phyloP scores from a whole-genome alignment of 768 basidiomycete genomes.

The Coprinopsis cinerea region DNA sequence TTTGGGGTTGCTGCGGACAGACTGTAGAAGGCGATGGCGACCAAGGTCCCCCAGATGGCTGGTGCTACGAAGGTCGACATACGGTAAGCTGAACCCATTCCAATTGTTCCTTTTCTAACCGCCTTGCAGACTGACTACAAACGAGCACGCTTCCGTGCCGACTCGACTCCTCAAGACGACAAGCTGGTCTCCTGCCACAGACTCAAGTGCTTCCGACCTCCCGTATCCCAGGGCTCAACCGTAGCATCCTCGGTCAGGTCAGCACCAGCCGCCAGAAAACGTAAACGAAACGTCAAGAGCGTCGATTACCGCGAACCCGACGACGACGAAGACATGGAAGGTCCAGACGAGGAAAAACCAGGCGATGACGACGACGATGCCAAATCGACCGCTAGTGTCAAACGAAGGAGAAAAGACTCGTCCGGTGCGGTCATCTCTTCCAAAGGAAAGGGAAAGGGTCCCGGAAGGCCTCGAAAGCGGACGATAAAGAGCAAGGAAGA shows the following conservation, averaged over 20 bases:
- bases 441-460: conserved; percentile 4
- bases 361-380: conserved; percentile 9
- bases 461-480: neutral
- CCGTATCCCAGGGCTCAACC: conserved; percentile 46
- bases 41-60: conserved; percentile 79
- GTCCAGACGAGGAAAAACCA: too few relatives aligned
- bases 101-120: conserved; percentile 3
- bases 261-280: conserved; percentile 23
- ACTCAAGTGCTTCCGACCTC: conserved; percentile 16
- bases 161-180: conserved; percentile 62
- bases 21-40: conserved; percentile 73
- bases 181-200: conserved; percentile 58
- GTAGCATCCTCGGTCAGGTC: conserved; percentile 15
- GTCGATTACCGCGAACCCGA: conserved; percentile 7
- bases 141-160: conserved; percentile 74
- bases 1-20: conserved; percentile 70
- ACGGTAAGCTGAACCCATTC: conserved; percentile 43
- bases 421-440: neutral
- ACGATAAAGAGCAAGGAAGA: neutral
- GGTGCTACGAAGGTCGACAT: conserved; percentile 83
- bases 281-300: conserved; percentile 15
- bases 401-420: neutral
- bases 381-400: conserved; percentile 4
- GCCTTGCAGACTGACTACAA: conserved; percentile 55
- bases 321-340: conserved; percentile 1